Evolutionary conservation across 371 early-diverging fungal genomes (phyloP), one percentile per base, ranked within the genome.

Genomic region (Sanchytrium tribonematis): DNA sequence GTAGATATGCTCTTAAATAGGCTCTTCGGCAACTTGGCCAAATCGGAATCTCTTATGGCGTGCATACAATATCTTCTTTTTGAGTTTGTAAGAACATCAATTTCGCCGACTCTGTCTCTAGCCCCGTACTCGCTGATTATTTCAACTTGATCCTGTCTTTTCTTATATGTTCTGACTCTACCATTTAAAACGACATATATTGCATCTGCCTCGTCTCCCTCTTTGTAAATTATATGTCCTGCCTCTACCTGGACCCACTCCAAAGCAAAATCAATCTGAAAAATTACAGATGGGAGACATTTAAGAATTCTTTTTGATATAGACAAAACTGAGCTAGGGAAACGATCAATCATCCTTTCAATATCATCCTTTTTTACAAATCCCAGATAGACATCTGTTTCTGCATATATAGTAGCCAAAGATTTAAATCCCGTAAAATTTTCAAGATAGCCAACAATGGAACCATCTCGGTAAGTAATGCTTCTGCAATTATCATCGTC

Each of bases 171-270:
- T 66, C 97, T 84, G 72, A 94, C 79, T 69, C 97, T 89, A 1
- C 97, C 97, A 74, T 86, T 88, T 5, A 95, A 79, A 1, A 97
- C 92, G 74, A 95, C 86, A 72, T 88, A 91, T 31, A 93, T 91
- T 1, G 88, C 82, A 70, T 92, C 87, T 68, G 90, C 83, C 22
- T 32, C 22, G 67, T 90, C 91, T 27, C 87, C 88, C 71, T 91
- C 87, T 31, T 85, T 84, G 73, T 86, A 90, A 28, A 97, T 82
- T 67, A 92, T 84, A 75, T 95, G 89, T 27, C 93, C 90, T 29
- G 93, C 92, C 73, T 80, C 85, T 12, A 89, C 86, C 70, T 92
- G 90, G 76, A 85, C 84, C 97, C 97, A 97, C 72, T 95, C 97
- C 70, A 95, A 77, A 0, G 97, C 92, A 48, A 89, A 85, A 77